phyloP scores from a whole-genome alignment of 257 asterid species.

The Salvia miltiorrhiza region DNA sequence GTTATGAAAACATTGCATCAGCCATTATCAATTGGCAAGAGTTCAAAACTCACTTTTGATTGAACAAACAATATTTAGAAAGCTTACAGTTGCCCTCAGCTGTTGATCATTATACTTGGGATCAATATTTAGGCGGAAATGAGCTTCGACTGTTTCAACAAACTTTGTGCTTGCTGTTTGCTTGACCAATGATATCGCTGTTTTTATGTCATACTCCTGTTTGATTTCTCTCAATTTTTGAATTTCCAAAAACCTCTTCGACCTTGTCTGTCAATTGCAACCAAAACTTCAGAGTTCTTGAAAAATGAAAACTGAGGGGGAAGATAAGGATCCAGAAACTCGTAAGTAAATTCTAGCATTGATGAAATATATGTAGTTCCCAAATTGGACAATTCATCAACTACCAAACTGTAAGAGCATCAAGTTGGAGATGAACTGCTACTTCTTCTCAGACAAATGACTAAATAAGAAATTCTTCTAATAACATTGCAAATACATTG shows the following conservation, averaged over 20 bases:
- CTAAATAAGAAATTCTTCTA: not conserved
- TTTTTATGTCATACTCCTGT: slow-evolving; percentile 76
- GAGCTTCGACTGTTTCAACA: slow-evolving; percentile 89
- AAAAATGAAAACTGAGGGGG: not conserved
- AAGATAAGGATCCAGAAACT: not conserved
- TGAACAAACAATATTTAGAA: slow-evolving; percentile 13
- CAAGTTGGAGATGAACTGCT: not conserved
- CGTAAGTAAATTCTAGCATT: no score
- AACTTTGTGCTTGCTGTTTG: slow-evolving; percentile 73
- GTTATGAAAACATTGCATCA: slow-evolving; percentile 4
- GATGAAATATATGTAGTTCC: no score
- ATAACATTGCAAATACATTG: not conserved
- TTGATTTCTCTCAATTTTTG: slow-evolving; percentile 79
- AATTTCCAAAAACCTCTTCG: slow-evolving; percentile 94
- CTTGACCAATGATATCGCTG: slow-evolving; percentile 77
- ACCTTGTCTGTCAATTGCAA: slow-evolving; percentile 61
- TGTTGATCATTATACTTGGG: slow-evolving; percentile 97
- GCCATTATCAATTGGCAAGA: slow-evolving; percentile 7
- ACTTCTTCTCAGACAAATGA: not conserved
- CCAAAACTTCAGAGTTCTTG: not conserved
- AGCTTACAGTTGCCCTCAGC: slow-evolving; percentile 91
- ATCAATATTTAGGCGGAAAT: slow-evolving; percentile 96
- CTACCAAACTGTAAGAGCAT: not conserved
- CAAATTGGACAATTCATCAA: no score
- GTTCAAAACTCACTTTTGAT: not conserved